Evolutionary conservation across 257 asterid genomes (phyloP).

Genomic region (Capsicum rhomboideum): DNA sequence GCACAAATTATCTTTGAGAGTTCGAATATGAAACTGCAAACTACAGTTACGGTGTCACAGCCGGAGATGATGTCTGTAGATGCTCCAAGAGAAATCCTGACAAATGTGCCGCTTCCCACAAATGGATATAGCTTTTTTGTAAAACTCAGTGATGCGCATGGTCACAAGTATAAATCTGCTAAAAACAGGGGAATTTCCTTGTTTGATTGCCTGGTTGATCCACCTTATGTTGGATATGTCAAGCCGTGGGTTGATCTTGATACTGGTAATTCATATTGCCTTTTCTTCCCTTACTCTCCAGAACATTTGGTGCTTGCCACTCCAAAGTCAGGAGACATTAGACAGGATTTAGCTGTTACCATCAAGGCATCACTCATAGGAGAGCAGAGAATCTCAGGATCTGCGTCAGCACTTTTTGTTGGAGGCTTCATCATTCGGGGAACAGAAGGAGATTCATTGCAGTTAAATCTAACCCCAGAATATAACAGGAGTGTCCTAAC

Average conservation of each 20-base stretch:
- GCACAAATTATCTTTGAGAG: conserved; percentile 39
- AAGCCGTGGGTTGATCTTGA: conserved; percentile 65
- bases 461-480: conserved; percentile 43
- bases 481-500: conserved; percentile 41
- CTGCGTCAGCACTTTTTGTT: conserved; percentile 67
- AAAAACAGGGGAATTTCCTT: conserved; percentile 10
- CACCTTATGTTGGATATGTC: conserved; percentile 52
- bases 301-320: conserved; percentile 40
- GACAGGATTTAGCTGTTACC: conserved; percentile 33
- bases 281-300: conserved; percentile 75
- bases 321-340: conserved; percentile 22
- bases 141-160: conserved; percentile 25
- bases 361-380: conserved; percentile 53
- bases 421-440: conserved; percentile 65
- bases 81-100: conserved; percentile 60
- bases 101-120: conserved; percentile 62
- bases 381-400: conserved; percentile 43
- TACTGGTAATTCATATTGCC: conserved; percentile 44
- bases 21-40: conserved; percentile 42
- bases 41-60: conserved; percentile 54
- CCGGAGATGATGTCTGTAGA: conserved; percentile 39
- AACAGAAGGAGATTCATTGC: conserved; percentile 36
- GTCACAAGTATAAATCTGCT: conserved; percentile 16
- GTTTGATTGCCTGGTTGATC: conserved; percentile 59
- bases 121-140: conserved; percentile 68